These are phyloP conservation scores for Leccinum uliginosum DNA, from an alignment of 768 basidiomycete species.

Conservation along the genomic window DNA sequence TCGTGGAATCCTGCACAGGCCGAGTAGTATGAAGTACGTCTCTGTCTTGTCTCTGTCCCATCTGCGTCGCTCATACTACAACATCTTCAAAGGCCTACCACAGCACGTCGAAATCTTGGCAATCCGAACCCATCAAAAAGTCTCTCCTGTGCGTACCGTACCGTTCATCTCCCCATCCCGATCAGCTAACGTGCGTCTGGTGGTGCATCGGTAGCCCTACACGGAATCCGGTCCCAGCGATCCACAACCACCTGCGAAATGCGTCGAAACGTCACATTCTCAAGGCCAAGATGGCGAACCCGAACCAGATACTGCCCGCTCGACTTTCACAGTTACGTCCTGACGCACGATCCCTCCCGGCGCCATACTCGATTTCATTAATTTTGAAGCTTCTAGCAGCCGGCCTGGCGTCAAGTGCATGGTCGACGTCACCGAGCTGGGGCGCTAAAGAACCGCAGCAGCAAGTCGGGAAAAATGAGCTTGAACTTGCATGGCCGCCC, in stretches of 20 bases:
- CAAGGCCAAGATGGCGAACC: slow-evolving; percentile 1
- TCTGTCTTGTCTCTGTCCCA: no score
- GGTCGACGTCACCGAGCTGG: background rate
- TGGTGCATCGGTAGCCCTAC: slow-evolving; percentile 36
- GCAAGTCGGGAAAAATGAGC: background rate
- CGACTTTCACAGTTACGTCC: slow-evolving; percentile 68
- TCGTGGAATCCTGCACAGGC: slow-evolving; percentile 83
- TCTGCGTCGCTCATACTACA: no score
- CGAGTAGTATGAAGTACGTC: slow-evolving; percentile 23
- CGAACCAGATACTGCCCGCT: slow-evolving; percentile 53
- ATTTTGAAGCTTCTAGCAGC: background rate
- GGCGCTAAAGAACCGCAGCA: background rate
- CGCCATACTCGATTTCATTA: background rate
- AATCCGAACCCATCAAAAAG: no score
- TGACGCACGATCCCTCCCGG: slow-evolving; percentile 60
- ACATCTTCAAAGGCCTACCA: no score
- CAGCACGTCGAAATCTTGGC: no score
- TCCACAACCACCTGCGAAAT: background rate
- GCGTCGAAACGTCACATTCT: background rate
- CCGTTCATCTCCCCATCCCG: no score
- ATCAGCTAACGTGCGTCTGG: no score
- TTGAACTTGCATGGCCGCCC: background rate
- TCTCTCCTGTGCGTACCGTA: no score
- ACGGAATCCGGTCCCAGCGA: slow-evolving; percentile 11
- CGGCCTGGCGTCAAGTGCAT: background rate